Evolutionary conservation across 176 grass and related monocot genomes (phyloP).

Genomic region (Typha latifolia): DNA sequence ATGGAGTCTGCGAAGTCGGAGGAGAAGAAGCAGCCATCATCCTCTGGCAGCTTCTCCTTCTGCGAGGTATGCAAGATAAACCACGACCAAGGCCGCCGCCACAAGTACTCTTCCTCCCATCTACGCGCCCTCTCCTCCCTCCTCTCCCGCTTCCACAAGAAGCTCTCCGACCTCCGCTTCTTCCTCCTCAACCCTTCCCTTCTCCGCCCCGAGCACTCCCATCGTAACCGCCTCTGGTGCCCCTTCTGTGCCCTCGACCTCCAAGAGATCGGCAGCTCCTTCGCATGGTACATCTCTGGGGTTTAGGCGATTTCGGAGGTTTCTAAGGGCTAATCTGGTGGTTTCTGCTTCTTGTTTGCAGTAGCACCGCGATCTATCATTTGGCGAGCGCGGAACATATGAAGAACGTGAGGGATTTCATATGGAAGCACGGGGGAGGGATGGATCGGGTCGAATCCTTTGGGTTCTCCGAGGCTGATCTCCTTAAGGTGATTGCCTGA

Average conservation of each 20-base stretch:
- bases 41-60: no score
- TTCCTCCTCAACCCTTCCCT: slow-evolving; percentile 31
- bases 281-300: slow-evolving; percentile 47
- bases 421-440: slow-evolving; percentile 56
- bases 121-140: slow-evolving; percentile 23
- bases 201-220: slow-evolving; percentile 6
- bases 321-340: neutral
- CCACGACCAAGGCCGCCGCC: slow-evolving; percentile 70
- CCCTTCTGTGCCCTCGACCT: slow-evolving; percentile 56
- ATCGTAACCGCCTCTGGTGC: slow-evolving; percentile 45
- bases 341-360: slow-evolving; percentile 23
- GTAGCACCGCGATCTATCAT: slow-evolving; percentile 62
- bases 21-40: no score
- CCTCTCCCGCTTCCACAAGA: slow-evolving; percentile 57
- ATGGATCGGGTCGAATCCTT: slow-evolving; percentile 54
- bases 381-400: slow-evolving; percentile 53
- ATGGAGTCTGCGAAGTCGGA: no score
- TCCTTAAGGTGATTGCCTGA: slow-evolving; percentile 43
- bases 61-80: slow-evolving; percentile 70
- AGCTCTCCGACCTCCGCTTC: slow-evolving; percentile 48
- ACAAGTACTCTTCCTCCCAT: slow-evolving; percentile 58
- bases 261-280: slow-evolving; percentile 35
- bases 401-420: slow-evolving; percentile 54
- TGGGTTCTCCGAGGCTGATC: slow-evolving; percentile 54
- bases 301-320: slow-evolving; percentile 6